These are phyloP conservation scores for Blastobotrys chiropterorum DNA, from an alignment of 805 yeast genomes.

Conservation along the genomic window DNA sequence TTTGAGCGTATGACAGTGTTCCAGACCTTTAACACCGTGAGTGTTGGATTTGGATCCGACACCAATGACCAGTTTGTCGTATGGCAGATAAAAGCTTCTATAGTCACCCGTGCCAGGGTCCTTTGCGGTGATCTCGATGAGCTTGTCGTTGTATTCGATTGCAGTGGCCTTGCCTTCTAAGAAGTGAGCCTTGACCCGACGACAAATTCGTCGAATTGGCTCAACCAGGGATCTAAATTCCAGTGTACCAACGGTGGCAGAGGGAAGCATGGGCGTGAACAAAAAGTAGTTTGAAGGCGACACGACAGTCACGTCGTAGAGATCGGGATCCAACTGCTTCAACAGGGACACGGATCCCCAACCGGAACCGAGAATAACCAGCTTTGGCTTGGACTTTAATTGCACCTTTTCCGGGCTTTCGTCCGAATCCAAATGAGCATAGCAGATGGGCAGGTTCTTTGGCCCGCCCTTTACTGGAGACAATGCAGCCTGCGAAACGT, in stretches of 20 bases:
- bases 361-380: conserved; percentile 62
- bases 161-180: conserved; percentile 57
- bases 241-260: conserved; percentile 65
- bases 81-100: conserved; percentile 54
- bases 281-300: conserved; percentile 65
- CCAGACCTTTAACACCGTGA: conserved; percentile 65
- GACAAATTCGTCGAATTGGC: conserved; percentile 53
- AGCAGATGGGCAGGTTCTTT: conserved; percentile 58
- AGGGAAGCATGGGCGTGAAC: conserved; percentile 64
- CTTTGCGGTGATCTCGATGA: conserved; percentile 49
- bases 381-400: conserved; percentile 40
- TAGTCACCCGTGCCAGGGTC: conserved; percentile 38
- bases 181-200: conserved; percentile 51
- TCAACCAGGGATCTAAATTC: conserved; percentile 60
- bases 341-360: conserved; percentile 65
- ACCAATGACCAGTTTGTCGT: conserved; percentile 61
- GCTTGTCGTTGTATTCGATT: conserved; percentile 48
- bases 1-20: conserved; percentile 54
- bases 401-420: conserved; percentile 37
- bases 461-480: conserved; percentile 61
- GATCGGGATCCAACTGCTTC: conserved; percentile 44
- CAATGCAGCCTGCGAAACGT: conserved; percentile 48
- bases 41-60: conserved; percentile 66
- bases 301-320: conserved; percentile 58
- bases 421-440: conserved; percentile 49